Evolutionary conservation across 139 green algal species (phyloP).

Genomic region (Micractinium sp.): DNA sequence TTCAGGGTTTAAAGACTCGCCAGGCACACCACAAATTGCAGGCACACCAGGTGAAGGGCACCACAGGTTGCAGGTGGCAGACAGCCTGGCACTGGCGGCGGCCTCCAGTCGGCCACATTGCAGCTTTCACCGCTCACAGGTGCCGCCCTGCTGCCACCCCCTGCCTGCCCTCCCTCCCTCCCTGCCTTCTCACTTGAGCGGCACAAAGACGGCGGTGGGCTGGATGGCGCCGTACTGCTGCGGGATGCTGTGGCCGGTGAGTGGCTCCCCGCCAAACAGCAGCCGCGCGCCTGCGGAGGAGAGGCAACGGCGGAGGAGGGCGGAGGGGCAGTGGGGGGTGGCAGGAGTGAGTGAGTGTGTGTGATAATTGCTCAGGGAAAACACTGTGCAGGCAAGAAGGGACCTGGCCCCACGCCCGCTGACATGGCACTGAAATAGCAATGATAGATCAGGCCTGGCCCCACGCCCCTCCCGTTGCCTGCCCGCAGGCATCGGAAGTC

Average conservation of each 20-base stretch:
- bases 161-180: not conserved
- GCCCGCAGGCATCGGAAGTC: no score
- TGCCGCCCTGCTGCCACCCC: not conserved
- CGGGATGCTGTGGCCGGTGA: conserved; percentile 90
- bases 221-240: conserved; percentile 91
- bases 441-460: no score
- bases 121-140: not conserved
- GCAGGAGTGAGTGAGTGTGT: not conserved
- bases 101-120: not conserved
- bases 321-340: not conserved
- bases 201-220: conserved; percentile 9
- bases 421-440: no score
- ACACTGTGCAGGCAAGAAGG: no score
- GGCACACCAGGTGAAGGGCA: no score
- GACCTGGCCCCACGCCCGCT: no score
- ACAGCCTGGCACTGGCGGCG: no score
- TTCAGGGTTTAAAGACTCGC: not conserved
- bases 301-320: not conserved
- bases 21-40: no score
- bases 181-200: not conserved
- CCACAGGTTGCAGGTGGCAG: no score
- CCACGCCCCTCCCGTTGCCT: no score
- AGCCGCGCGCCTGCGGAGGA: conserved; percentile 72
- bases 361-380: no score
- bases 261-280: conserved; percentile 85